These are phyloP conservation scores for Microcos paniculata DNA, from an alignment of 345 rosid species.

Conservation along the genomic window DNA sequence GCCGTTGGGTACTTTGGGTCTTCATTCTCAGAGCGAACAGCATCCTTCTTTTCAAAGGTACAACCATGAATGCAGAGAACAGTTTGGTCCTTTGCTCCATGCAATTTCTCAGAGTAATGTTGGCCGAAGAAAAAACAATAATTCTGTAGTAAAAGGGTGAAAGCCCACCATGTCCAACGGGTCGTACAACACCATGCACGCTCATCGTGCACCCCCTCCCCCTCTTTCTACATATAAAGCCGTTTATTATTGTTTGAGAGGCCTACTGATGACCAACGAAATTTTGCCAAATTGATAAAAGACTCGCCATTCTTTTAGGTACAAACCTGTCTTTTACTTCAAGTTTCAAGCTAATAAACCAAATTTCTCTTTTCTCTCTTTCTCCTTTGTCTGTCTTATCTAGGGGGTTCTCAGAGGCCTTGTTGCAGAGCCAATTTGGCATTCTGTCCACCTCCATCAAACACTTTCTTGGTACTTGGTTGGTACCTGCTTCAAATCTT, in stretches of 20 bases:
- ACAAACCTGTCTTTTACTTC: not conserved
- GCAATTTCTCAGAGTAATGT: not conserved
- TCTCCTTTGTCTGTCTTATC: constrained; percentile 8
- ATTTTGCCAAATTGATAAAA: not conserved
- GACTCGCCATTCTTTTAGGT: not conserved
- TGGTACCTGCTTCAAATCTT: not conserved
- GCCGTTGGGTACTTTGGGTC: too few relatives aligned
- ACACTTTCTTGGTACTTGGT: not conserved
- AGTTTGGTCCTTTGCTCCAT: not conserved
- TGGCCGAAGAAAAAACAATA: not conserved
- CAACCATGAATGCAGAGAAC: not conserved
- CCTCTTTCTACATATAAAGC: constrained; percentile 19
- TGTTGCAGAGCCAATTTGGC: constrained; percentile 56
- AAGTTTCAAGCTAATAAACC: not conserved
- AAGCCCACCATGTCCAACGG: constrained; percentile 5
- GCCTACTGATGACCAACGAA: not conserved
- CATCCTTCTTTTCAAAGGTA: not conserved
- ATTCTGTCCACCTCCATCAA: constrained; percentile 59
- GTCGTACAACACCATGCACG: constrained; percentile 40
- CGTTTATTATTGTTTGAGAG: constrained; percentile 1
- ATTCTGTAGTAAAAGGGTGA: too few relatives aligned
- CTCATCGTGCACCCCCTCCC: constrained; percentile 35
- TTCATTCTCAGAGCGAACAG: not conserved
- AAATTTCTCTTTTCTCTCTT: not conserved
- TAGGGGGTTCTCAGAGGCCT: constrained; percentile 34